Evolutionary conservation across 495 filamentous ascomycete species (phyloP).

Genomic region (Lophium mytilinum): DNA sequence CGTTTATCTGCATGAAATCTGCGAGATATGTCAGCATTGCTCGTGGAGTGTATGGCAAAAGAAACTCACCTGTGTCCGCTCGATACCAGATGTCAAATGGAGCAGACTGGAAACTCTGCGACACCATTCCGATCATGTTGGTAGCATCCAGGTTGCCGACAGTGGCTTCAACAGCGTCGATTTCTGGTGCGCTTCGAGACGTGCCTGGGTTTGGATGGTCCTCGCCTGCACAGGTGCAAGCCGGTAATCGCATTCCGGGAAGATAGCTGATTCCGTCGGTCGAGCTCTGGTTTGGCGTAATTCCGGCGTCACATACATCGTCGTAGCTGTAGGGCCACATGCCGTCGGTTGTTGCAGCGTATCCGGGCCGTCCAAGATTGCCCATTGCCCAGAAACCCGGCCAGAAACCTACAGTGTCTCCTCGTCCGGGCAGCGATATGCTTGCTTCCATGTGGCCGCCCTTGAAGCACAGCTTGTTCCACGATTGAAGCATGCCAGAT

Average conservation of each 20-base stretch:
- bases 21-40: background rate
- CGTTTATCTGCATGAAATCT: conserved; percentile 58
- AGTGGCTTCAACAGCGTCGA: conserved; percentile 68
- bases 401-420: conserved; percentile 66
- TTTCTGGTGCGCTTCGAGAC: conserved; percentile 65
- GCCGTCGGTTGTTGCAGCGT: conserved; percentile 63
- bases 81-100: conserved; percentile 73
- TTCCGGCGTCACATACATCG: conserved; percentile 63
- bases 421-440: conserved; percentile 63
- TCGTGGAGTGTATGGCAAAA: background rate
- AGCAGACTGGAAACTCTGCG: conserved; percentile 65
- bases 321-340: conserved; percentile 74
- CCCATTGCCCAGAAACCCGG: conserved; percentile 79
- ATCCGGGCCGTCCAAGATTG: conserved; percentile 62
- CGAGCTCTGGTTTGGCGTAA: conserved; percentile 69
- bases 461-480: conserved; percentile 74
- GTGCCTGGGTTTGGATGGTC: conserved; percentile 66
- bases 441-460: conserved; percentile 71
- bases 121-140: conserved; percentile 51
- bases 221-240: conserved; percentile 55
- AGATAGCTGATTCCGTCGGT: conserved; percentile 59
- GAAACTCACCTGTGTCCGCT: conserved; percentile 53
- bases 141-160: conserved; percentile 46
- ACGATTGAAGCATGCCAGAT: conserved; percentile 76
- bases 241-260: conserved; percentile 67